These are phyloP conservation scores for Choiromyces venosus DNA, from an alignment of 495 filamentous ascomycete genomes.

Conservation along the genomic window DNA sequence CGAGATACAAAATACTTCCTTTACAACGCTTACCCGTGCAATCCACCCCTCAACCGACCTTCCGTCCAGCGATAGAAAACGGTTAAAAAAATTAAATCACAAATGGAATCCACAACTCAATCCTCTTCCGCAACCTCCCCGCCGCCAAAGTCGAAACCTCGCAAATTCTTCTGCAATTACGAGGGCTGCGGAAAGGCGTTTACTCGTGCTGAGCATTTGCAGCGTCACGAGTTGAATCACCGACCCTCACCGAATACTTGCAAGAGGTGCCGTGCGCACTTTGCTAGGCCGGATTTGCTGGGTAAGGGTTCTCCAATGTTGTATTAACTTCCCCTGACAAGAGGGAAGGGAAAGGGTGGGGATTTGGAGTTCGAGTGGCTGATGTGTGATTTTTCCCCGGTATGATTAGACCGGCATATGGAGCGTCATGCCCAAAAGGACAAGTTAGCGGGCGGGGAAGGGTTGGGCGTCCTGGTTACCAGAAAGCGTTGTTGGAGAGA, in stretches of 20 bases:
- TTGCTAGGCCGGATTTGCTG: slow-evolving; percentile 53
- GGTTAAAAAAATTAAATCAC: not conserved
- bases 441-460: slow-evolving; percentile 56
- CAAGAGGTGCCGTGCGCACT: slow-evolving; percentile 54
- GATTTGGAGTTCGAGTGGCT: not conserved
- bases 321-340: not conserved
- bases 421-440: slow-evolving; percentile 57
- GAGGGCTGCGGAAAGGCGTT: slow-evolving; percentile 53
- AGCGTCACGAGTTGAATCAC: slow-evolving; percentile 56
- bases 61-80: not conserved
- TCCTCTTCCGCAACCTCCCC: slow-evolving; percentile 11
- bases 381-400: not conserved
- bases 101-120: not conserved
- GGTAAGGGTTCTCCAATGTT: slow-evolving; percentile 42
- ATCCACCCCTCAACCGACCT: not conserved
- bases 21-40: not conserved
- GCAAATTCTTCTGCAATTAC: slow-evolving; percentile 47
- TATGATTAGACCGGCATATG: slow-evolving; percentile 54
- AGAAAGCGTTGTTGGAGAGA: slow-evolving; percentile 57
- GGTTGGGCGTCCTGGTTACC: slow-evolving; percentile 55
- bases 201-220: slow-evolving; percentile 56
- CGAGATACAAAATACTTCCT: not conserved
- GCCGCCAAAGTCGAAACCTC: not conserved
- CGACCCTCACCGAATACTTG: slow-evolving; percentile 53
- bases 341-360: not conserved